Percentiles rank a stretch among this genome's conserved stretches.
Conservation (phyloP, 768 basidiomycete genomes). For the Agrocybe praecox region DNA sequence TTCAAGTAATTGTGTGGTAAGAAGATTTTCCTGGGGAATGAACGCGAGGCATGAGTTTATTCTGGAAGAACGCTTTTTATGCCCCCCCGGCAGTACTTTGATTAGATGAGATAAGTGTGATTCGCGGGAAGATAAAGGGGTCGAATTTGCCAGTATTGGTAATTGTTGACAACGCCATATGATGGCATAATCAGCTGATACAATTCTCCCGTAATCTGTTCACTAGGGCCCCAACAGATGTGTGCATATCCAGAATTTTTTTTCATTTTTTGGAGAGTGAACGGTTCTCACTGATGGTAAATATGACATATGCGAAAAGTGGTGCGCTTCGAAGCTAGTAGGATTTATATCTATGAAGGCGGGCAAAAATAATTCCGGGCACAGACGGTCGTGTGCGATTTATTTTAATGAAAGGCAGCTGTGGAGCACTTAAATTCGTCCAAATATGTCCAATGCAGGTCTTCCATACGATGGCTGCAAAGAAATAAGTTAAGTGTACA, state of each 20-base stretch:
- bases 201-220: not conserved
- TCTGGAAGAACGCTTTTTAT: not conserved
- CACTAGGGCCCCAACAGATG: no score
- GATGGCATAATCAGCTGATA: not conserved
- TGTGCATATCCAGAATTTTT: no score
- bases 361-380: no score
- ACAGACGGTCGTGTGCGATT: no score
- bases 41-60: not conserved
- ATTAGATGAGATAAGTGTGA: no score
- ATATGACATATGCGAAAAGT: no score
- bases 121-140: not conserved
- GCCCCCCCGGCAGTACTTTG: not conserved
- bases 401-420: no score
- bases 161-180: constrained; percentile 1
- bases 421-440: constrained; percentile 65
- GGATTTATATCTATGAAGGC: no score
- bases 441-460: constrained; percentile 55
- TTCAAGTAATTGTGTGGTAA: not conserved
- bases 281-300: no score
- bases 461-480: constrained; percentile 49
- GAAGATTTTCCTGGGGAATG: not conserved
- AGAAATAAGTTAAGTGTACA: not conserved
- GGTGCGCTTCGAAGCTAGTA: no score
- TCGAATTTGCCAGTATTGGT: not conserved
- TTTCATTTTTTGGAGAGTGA: no score